Evolutionary conservation across 805 yeast species (phyloP), one percentile per base, ranked within the genome.

Genomic region (Clavispora fructus): DNA sequence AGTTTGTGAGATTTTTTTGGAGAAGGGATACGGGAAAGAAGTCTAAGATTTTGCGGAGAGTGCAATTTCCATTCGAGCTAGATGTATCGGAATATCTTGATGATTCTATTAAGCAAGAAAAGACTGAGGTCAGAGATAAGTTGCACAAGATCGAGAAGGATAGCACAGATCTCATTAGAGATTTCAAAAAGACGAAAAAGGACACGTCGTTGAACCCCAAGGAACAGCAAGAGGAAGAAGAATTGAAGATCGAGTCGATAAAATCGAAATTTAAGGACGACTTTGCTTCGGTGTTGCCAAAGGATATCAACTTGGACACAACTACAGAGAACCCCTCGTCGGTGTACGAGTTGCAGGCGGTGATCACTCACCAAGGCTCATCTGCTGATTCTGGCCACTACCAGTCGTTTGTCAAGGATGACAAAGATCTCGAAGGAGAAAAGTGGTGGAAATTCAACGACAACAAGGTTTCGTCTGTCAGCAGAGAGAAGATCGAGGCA

Each of bases 381-480:
- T 82, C 91, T 39, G 97, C 98, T 0, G 98, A 94, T 64, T 85
- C 96, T 27, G 99, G 99, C 14, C 99, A 94, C 67, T 94, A 94
- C 67, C 97, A 91, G 68, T 83, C 92, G 27, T 94, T 87, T 68
- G 83, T 86, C 13, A 83, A 79, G 57, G 94, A 91, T 64, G 79
- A 74, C 30, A 67, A 66, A 16, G 89, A 84, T 59, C 59, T 73
- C 43, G 75, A 69, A 19, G 91, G 87, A 29, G 83, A 85, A 41
- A 77, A 74, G 52, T 94, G 99, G 99, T 92, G 87, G 85, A 84
- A 83, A 65, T 94, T 88, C 69, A 90, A 94, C 63, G 99, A 94
- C 65, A 96, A 91, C 67, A 85, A 85, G 62, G 96, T 94, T 14
- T 71, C 80, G 7, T 69, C 75, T 37, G 90, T 91, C n/a, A 80